These are phyloP conservation scores for Aleurites moluccanus DNA, from an alignment of 441 rosid genomes.

Conservation along the genomic window DNA sequence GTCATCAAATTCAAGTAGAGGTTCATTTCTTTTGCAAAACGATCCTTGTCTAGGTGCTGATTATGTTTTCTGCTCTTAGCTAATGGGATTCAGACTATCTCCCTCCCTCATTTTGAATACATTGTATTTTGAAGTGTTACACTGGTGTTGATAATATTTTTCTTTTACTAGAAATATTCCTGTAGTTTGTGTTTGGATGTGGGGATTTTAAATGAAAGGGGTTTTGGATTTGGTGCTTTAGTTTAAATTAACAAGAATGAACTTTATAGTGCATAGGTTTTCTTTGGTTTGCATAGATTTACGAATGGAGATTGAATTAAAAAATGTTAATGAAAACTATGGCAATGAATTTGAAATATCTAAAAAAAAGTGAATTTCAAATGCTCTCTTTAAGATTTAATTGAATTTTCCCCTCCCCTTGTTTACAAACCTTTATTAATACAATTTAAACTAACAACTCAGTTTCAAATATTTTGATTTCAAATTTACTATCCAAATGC, in stretches of 20 bases:
- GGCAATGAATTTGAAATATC: background rate
- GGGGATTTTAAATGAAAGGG: background rate
- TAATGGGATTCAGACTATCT: background rate
- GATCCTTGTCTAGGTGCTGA: background rate
- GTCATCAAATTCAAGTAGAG: background rate
- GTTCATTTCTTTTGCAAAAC: background rate
- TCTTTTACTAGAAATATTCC: background rate
- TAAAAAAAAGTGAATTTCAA: background rate
- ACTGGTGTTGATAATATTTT: background rate
- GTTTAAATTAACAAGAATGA: background rate
- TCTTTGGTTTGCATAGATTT: background rate
- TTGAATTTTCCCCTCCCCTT: background rate
- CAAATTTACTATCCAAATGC: background rate
- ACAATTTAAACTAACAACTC: background rate
- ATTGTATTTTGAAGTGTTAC: background rate
- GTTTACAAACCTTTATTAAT: background rate
- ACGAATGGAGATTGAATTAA: constrained; percentile 1
- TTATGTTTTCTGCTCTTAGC: background rate
- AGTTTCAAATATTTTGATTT: background rate
- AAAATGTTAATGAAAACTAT: background rate
- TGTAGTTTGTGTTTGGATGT: background rate
- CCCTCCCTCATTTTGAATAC: background rate
- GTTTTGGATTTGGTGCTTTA: background rate
- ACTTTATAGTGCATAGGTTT: background rate
- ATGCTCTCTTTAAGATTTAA: background rate